These are phyloP conservation scores for Xylariomycetidae sp. DNA, from an alignment of 2,329 filamentous ascomycete genomes.

Conservation along the genomic window DNA sequence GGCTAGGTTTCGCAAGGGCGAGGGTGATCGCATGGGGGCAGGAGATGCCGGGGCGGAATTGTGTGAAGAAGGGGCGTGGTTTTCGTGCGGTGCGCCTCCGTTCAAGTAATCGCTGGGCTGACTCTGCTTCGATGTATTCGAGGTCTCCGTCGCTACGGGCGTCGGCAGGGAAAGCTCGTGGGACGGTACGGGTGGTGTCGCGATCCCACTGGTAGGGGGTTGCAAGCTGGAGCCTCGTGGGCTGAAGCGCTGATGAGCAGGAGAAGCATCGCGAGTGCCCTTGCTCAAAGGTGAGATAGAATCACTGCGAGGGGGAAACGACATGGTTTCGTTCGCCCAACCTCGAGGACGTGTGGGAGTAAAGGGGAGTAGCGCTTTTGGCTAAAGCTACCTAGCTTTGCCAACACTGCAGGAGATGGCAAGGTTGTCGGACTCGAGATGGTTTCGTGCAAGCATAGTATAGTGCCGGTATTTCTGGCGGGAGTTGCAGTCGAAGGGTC, in stretches of 20 bases:
- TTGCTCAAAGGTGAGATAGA: constrained; percentile 30
- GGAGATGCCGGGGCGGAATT: constrained; percentile 11
- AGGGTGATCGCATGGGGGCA: constrained; percentile 13
- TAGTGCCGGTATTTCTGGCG: no score
- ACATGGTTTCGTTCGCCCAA: constrained; percentile 21
- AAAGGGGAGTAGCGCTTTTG: no score
- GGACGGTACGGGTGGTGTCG: constrained; percentile 5
- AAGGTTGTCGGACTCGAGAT: no score
- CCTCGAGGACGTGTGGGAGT: no score
- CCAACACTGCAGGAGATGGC: no score
- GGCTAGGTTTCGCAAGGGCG: constrained; percentile 12
- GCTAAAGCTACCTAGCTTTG: no score
- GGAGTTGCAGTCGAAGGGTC: no score
- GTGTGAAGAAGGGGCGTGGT: constrained; percentile 20
- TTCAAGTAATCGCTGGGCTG: constrained; percentile 35
- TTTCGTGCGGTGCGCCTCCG: constrained; percentile 27
- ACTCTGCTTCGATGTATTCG: constrained; percentile 19
- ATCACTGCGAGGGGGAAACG: constrained; percentile 21
- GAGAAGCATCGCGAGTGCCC: constrained; percentile 22
- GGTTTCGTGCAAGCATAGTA: no score
- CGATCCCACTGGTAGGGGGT: no score
- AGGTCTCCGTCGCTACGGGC: no score
- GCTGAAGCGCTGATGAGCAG: constrained; percentile 13
- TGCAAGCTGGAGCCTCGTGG: no score
- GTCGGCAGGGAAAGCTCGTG: constrained; percentile 15